Conservation (phyloP, 495 filamentous ascomycete genomes). For the Aspergillus diversus region DNA sequence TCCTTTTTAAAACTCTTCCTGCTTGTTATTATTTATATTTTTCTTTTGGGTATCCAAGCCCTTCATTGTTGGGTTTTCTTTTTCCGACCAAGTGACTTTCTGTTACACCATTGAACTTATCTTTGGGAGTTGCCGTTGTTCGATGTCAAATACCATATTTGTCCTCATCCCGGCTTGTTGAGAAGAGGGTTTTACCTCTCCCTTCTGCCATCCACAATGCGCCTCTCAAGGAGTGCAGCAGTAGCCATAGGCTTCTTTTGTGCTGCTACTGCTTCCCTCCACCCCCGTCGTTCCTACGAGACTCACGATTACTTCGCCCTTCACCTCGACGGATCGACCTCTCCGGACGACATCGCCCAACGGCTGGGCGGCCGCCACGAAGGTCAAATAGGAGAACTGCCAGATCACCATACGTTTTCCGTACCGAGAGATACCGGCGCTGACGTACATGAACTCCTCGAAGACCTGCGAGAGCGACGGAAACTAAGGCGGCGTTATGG, state of each 20-base stretch:
- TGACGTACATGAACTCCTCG: constrained; percentile 62
- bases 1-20: neutral
- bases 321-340: constrained; percentile 67
- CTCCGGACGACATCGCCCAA: constrained; percentile 72
- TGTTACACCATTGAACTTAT: neutral
- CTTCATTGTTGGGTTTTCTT: neutral
- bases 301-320: constrained; percentile 89
- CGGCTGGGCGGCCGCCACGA: constrained; percentile 79
- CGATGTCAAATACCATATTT: constrained; percentile 36
- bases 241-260: constrained; percentile 40
- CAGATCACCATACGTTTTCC: constrained; percentile 85
- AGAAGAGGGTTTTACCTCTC: constrained; percentile 3
- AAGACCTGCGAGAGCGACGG: constrained; percentile 60
- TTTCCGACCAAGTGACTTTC: neutral
- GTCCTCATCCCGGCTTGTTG: constrained; percentile 25
- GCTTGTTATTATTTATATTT: neutral
- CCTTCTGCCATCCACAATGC: constrained; percentile 35
- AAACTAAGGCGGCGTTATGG: constrained; percentile 58
- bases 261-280: constrained; percentile 46
- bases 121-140: neutral
- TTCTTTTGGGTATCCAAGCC: neutral
- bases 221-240: constrained; percentile 43
- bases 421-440: constrained; percentile 55
- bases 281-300: constrained; percentile 63
- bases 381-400: constrained; percentile 78